These are phyloP conservation scores for Catenaria anguillulae DNA, from an alignment of 371 early-diverging fungal genomes.

Conservation along the genomic window DNA sequence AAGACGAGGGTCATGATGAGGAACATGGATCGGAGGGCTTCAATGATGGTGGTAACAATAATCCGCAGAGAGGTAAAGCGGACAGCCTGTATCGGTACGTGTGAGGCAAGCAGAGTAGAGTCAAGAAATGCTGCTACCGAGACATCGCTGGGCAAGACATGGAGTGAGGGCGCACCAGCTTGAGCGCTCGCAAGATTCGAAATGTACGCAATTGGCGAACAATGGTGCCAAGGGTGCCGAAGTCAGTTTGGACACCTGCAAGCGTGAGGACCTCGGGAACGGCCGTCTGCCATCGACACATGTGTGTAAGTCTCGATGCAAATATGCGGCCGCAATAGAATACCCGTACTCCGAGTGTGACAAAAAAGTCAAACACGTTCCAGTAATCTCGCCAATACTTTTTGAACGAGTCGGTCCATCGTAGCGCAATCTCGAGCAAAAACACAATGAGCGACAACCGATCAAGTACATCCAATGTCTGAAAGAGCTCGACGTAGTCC, in stretches of 20 bases:
- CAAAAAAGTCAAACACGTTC: constrained; percentile 21
- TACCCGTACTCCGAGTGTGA: constrained; percentile 14
- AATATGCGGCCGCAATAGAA: too few relatives aligned
- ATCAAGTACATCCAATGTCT: constrained; percentile 18
- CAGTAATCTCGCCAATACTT: constrained; percentile 22
- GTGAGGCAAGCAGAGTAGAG: too few relatives aligned
- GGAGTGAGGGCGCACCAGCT: constrained; percentile 20
- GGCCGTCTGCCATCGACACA: not conserved
- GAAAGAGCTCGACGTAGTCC: constrained; percentile 12
- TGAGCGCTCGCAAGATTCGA: constrained; percentile 19
- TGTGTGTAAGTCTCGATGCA: too few relatives aligned
- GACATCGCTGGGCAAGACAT: too few relatives aligned
- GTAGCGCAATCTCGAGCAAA: constrained; percentile 17
- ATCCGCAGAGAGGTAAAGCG: constrained; percentile 18
- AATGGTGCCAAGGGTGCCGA: not conserved
- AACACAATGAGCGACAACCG: constrained; percentile 15
- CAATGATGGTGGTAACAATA: constrained; percentile 24
- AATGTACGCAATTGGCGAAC: constrained; percentile 13
- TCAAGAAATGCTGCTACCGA: too few relatives aligned
- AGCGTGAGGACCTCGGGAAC: not conserved
- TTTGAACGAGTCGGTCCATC: constrained; percentile 17
- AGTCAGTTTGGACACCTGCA: too few relatives aligned
- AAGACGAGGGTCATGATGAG: constrained; percentile 11
- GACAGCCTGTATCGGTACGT: too few relatives aligned
- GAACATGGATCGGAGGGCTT: constrained; percentile 25